Evolutionary conservation across 352 stramenopile species (phyloP).

Genomic region (Thalassiosira ordinaria): DNA sequence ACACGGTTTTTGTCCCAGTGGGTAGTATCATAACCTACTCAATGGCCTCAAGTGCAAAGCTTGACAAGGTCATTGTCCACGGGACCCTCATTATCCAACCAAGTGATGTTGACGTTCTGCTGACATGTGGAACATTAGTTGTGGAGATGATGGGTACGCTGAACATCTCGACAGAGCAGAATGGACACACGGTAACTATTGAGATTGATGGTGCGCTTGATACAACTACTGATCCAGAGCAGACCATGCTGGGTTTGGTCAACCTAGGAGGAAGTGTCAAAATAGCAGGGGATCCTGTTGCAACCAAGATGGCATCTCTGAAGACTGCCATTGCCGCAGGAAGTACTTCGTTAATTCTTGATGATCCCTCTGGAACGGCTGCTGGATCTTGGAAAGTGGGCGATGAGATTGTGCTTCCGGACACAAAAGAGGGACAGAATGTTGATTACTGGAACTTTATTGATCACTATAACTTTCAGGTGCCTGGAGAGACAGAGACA

Average conservation of each 20-base stretch:
- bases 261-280: conserved; percentile 26
- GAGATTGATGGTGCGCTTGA: conserved; percentile 39
- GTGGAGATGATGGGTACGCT: conserved; percentile 32
- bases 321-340: conserved; percentile 6
- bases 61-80: conserved; percentile 37
- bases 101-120: background rate
- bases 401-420: conserved; percentile 42
- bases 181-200: conserved; percentile 19
- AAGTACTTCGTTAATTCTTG: background rate
- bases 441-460: conserved; percentile 40
- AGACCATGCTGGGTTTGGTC: conserved; percentile 35
- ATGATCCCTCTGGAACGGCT: background rate
- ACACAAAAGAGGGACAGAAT: conserved; percentile 36
- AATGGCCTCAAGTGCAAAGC: background rate
- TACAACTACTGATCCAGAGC: conserved; percentile 8
- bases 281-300: conserved; percentile 17
- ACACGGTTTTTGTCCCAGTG: conserved; percentile 18
- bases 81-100: conserved; percentile 27
- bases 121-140: conserved; percentile 23
- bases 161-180: conserved; percentile 1
- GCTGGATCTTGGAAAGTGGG: conserved; percentile 12
- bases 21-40: conserved; percentile 22
- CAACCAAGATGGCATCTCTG: conserved; percentile 21
- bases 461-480: background rate
- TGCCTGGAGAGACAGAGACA: conserved; percentile 11